Evolutionary conservation across 306 rosid genomes (phyloP), one percentile per base, ranked within the genome.

Genomic region (Gynostemma pentaphyllum): DNA sequence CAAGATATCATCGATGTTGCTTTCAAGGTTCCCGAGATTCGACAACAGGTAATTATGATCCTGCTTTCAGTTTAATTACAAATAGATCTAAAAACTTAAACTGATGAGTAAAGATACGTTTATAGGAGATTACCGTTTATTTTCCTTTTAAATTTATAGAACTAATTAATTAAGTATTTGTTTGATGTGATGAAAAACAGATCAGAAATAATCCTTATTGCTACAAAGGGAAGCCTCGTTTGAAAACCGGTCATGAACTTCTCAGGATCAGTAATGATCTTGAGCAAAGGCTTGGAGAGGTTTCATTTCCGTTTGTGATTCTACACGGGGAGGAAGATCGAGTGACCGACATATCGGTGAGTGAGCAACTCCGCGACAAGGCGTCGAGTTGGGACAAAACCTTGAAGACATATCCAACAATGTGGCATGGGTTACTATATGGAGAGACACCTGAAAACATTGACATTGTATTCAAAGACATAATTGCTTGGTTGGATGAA

Each of bases 361-460:
- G 99, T 70, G 72, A 73, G 9, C 79, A 70, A 40, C 83, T 92
- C 4, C 50, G 78, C 15, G 70, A 79, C 0, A 75, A 71, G 46
- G 99, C 99, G 0, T 65, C 82, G 18, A 88, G 96, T 69, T 4
- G 70, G 5, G 96, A 92, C 28, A 88, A 86, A 84, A 79, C 82
- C 11, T 11, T 92, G 14, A 92, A 82, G 77, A 0, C 75, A 74
- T 92, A 92, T 60, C 90, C 95, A 1, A 62, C 46, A 23, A 92
- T 92, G 99, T 92, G 99, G 99, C 99, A 88, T 54, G 94, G 95
- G 22, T 68, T 92, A 3, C 74, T 92, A 32, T 86, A 86, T 10
- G 95, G 96, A 60, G 99, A 92, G 79, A 77, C 99, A 26, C 72
- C 60, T 1, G 81, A 92, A 40, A 92, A 92, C 68, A 65, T 76